Evolutionary conservation across 306 rosid genomes (phyloP).

Genomic region (Sicyos edulis): DNA sequence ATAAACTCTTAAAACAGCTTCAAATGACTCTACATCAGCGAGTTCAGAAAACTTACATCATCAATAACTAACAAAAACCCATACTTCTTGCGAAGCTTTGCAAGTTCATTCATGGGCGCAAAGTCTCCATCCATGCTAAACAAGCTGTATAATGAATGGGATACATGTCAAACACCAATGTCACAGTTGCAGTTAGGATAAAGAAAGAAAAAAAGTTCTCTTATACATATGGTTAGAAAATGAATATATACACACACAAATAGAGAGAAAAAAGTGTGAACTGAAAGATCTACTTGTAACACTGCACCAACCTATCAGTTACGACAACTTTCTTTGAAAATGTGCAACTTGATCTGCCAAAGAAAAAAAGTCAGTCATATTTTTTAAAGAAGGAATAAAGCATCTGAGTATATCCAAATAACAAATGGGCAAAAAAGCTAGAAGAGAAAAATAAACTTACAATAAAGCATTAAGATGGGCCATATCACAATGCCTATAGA

Average conservation of each 20-base stretch:
- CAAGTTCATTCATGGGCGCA: slow-evolving; percentile 79
- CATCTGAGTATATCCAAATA: slow-evolving; percentile 12
- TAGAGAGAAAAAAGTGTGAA: background rate
- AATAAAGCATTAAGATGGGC: slow-evolving; percentile 65
- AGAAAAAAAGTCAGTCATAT: slow-evolving; percentile 23
- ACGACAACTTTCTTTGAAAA: slow-evolving; percentile 75
- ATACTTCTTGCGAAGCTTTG: slow-evolving; percentile 63
- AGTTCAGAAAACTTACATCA: slow-evolving; percentile 55
- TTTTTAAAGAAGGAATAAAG: slow-evolving; percentile 1
- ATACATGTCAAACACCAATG: slow-evolving; percentile 19
- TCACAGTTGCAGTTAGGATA: slow-evolving; percentile 1
- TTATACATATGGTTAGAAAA: too few species aligned
- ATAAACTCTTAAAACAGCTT: slow-evolving; percentile 11
- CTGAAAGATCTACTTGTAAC: background rate
- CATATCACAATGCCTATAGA: slow-evolving; percentile 91
- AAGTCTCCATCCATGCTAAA: slow-evolving; percentile 99
- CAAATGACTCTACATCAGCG: slow-evolving; percentile 18
- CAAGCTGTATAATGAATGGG: slow-evolving; percentile 49
- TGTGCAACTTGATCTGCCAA: slow-evolving; percentile 63
- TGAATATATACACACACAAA: background rate
- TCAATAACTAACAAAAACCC: slow-evolving; percentile 76
- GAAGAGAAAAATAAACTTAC: slow-evolving; percentile 54
- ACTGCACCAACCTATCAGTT: slow-evolving; percentile 66
- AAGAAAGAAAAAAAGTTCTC: background rate
- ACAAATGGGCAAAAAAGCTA: slow-evolving; percentile 5